Evolutionary conservation across 345 rosid genomes (phyloP).

Genomic region (Acer saccharum): DNA sequence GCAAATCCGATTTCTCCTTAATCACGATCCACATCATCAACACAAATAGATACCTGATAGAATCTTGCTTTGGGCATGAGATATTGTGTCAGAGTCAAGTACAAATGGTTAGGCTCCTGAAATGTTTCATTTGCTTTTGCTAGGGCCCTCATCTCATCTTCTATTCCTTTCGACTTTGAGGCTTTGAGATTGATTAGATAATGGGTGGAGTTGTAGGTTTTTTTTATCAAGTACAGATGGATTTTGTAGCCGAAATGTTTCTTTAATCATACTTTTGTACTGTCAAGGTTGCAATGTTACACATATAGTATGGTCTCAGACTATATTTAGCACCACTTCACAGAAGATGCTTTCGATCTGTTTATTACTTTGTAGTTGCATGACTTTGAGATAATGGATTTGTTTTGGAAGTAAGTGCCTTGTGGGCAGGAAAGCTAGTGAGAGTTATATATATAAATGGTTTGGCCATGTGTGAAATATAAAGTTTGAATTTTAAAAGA

Average conservation of each 20-base stretch:
- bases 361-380: slow-evolving; percentile 20
- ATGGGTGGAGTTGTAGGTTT: slow-evolving; percentile 24
- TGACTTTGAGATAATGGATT: slow-evolving; percentile 28
- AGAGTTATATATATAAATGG: slow-evolving; percentile 13
- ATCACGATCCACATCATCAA: slow-evolving; percentile 26
- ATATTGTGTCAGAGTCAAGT: slow-evolving; percentile 34
- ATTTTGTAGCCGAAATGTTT: slow-evolving; percentile 25
- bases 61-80: slow-evolving; percentile 32
- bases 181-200: slow-evolving; percentile 22
- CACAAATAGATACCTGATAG: slow-evolving; percentile 27
- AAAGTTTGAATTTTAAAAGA: slow-evolving; percentile 21
- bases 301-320: slow-evolving; percentile 23
- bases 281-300: slow-evolving; percentile 14
- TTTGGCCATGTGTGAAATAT: slow-evolving; percentile 16
- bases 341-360: slow-evolving; percentile 23
- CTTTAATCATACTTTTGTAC: slow-evolving; percentile 26
- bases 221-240: slow-evolving; percentile 36
- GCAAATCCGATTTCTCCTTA: slow-evolving; percentile 33
- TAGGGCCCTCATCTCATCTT: slow-evolving; percentile 17
- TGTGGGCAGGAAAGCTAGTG: slow-evolving; percentile 16
- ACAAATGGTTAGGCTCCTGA: slow-evolving; percentile 28
- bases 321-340: slow-evolving; percentile 38
- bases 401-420: slow-evolving; percentile 26
- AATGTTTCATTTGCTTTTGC: slow-evolving; percentile 28
- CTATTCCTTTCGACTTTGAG: slow-evolving; percentile 28